Conservation (phyloP, 2,329 filamentous ascomycete species). For the Cercospora sp. region DNA sequence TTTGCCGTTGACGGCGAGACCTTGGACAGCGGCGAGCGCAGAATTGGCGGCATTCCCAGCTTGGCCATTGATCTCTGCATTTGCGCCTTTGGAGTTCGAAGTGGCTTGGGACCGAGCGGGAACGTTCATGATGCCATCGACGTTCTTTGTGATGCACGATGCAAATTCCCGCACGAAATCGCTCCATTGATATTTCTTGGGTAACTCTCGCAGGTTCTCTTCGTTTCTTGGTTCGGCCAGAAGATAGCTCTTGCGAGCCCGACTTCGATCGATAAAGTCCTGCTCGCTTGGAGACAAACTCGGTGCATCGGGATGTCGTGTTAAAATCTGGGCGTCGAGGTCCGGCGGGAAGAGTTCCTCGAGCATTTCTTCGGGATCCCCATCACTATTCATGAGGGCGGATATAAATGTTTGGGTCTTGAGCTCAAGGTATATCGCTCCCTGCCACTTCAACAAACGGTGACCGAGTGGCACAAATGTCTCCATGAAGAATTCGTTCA, state of each 20-base stretch:
- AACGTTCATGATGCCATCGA: constrained; percentile 47
- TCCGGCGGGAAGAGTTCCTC: constrained; percentile 61
- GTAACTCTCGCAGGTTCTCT: constrained; percentile 52
- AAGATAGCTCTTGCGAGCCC: constrained; percentile 58
- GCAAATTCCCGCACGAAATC: constrained; percentile 63
- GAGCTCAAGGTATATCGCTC: constrained; percentile 62
- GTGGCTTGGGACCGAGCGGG: constrained; percentile 32
- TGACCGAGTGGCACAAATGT: constrained; percentile 63
- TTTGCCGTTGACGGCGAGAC: constrained; percentile 10
- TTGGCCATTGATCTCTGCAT: constrained; percentile 15
- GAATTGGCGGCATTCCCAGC: constrained; percentile 2
- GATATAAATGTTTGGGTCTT: constrained; percentile 69
- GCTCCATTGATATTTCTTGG: constrained; percentile 64
- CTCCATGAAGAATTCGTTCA: constrained; percentile 64
- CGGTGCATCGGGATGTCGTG: constrained; percentile 56
- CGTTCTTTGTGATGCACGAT: constrained; percentile 59
- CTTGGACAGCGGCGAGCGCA: constrained; percentile 8
- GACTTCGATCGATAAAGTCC: constrained; percentile 59
- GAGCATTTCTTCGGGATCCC: constrained; percentile 57
- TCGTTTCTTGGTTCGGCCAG: constrained; percentile 48
- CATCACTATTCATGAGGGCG: constrained; percentile 58
- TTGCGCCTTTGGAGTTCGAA: constrained; percentile 12
- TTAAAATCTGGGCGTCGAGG: constrained; percentile 56
- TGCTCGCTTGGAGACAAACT: constrained; percentile 59
- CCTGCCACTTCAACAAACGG: constrained; percentile 60